Evolutionary conservation across 331 rosid species (phyloP), one percentile per base, ranked within the genome.

Genomic region (Erythrophleum ivorense): DNA sequence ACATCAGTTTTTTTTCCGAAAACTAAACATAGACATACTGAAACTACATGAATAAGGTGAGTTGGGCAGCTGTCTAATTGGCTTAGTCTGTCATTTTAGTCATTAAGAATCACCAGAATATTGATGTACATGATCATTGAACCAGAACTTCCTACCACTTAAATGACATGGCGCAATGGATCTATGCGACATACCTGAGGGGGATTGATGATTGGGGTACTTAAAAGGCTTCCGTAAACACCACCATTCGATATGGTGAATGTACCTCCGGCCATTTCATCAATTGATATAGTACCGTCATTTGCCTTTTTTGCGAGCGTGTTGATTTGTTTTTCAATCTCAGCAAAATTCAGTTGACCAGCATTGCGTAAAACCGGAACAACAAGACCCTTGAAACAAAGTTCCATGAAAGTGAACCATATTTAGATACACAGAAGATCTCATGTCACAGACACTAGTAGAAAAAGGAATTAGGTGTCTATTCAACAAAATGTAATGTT

Each of bases 201-300:
- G 54, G 94, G 94, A 63, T 88, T 88, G 78, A 90, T 88, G 59
- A 90, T 86, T 1, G 91, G 90, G 29, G 90, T 90, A 75, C 92
- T 90, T 71, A 90, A 52, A 45, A 88, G 91, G 81, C 94, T 88
- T 76, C 92, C 94, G 40, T 90, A 88, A 64, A 90, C 90, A 67
- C 91, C 92, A 9, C 94, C 92, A 40, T 90, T 88, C 15, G 92
- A 88, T 73, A 90, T 90, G 46, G 92, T 90, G 80, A 90, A 85
- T 16, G 90, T 83, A 53, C 88, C 92, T 79, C 92, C 88, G 57
- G 92, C 88, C 90, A 88, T 90, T 83, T 90, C 90, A 83, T 90
- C 91, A 64, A 90, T 88, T 9, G 91, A 90, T 80, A 90, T 80
- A 66, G 89, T 80, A 33, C 91, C 94, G 48, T 78, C 85, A 19